Conservation (phyloP, 108 stramenopile species). For the Skeletonema grethae region DNA sequence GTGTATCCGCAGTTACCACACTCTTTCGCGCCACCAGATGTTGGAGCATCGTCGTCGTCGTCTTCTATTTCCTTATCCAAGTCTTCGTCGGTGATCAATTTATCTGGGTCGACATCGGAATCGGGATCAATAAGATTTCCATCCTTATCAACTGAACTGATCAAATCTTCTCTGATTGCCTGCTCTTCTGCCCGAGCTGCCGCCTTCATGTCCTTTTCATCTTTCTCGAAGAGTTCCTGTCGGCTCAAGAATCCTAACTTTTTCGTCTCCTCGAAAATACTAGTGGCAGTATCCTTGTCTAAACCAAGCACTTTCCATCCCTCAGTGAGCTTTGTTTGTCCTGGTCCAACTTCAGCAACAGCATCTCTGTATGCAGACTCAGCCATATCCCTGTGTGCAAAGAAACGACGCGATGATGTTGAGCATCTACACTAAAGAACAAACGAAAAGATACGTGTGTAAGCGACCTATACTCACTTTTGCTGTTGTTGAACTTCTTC, state of each 20-base stretch:
- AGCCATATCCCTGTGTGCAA: constrained; percentile 66
- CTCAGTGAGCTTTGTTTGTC: constrained; percentile 61
- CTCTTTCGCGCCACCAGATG: constrained; percentile 52
- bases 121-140: constrained; percentile 63
- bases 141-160: constrained; percentile 51
- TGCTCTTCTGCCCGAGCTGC: constrained; percentile 63
- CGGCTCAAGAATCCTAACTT: constrained; percentile 65
- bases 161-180: constrained; percentile 52
- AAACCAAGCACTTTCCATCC: constrained; percentile 91
- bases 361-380: constrained; percentile 78
- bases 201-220: constrained; percentile 15
- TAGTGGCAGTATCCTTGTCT: constrained; percentile 62
- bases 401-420: background rate
- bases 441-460: background rate
- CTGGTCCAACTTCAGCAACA: constrained; percentile 59
- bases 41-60: constrained; percentile 37
- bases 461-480: constrained; percentile 47
- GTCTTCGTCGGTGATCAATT: constrained; percentile 44
- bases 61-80: constrained; percentile 35
- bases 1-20: constrained; percentile 88
- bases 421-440: constrained; percentile 6
- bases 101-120: constrained; percentile 13
- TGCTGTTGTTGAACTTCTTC: constrained; percentile 32
- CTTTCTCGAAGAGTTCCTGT: constrained; percentile 22
- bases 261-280: constrained; percentile 75